Evolutionary conservation across 768 basidiomycete species (phyloP), one percentile per base, ranked within the genome.

Genomic region (Leccinum truebloodii): DNA sequence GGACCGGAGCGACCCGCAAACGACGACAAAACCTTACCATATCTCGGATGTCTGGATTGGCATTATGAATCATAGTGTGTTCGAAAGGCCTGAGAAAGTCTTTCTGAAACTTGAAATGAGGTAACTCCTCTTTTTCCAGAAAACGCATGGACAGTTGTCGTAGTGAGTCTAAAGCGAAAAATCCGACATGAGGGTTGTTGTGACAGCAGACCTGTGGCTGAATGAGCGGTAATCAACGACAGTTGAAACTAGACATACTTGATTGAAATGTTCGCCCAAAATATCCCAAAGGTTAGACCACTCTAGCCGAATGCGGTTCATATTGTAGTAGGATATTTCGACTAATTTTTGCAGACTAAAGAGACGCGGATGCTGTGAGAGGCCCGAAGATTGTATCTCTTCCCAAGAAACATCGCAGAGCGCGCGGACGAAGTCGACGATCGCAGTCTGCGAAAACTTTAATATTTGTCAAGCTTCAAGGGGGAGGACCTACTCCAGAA

Each of bases 311-410:
- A 99, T 98, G 52, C 97, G 89, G 63, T 81, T 89, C 97, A 99
- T 99, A 76, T 99, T 99, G 78, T 99, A 99, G 75, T 99, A 99
- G 9, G 95, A 97, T 58, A 99, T 98, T 71, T 99, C 97, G 44
- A 98, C 96, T 37, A 99, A 81, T 76, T 98, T 99, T 75, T 98
- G 95, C 59, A 99, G 77, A 74, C 95, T 96, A 82, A 98, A 99
- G 59, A 98, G 79, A 26, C 97, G 87, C 1, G 97, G 96, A 71
- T 94, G 90, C 62, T 95, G 89, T 3, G 96, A 96, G 30, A 94
- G 77, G 18, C 95, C 95, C 0, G 97, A 98, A 1, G 95, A 95
- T 73, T 97, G 94, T 39, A 99, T 99, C 76, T 99, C 97, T 73
- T 98, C 94, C 96, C 96, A 98, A 41, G 97, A 99, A 39, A 99